These are phyloP conservation scores for Aspergillus leporis DNA, from an alignment of 495 filamentous ascomycete species.

Conservation along the genomic window DNA sequence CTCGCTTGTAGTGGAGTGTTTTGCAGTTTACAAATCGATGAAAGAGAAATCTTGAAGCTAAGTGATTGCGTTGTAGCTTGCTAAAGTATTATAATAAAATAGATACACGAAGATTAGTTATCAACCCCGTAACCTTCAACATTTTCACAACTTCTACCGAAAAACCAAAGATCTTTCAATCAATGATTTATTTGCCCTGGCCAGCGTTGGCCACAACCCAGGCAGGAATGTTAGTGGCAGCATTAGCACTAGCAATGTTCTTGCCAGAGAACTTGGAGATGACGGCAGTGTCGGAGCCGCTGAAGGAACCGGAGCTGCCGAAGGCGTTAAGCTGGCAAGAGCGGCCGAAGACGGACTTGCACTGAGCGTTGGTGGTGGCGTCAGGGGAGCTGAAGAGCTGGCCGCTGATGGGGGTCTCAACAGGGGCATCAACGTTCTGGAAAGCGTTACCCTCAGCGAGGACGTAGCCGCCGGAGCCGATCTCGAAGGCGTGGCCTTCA, in stretches of 20 bases:
- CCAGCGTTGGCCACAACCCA: slow-evolving; percentile 16
- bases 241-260: slow-evolving; percentile 45
- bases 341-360: slow-evolving; percentile 44
- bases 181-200: slow-evolving; percentile 32
- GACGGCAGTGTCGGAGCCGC: slow-evolving; percentile 39
- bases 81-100: not conserved
- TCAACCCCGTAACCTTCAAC: not conserved
- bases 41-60: not conserved
- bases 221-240: slow-evolving; percentile 33
- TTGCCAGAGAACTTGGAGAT: slow-evolving; percentile 51
- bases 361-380: slow-evolving; percentile 36
- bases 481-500: slow-evolving; percentile 57
- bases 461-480: slow-evolving; percentile 49
- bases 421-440: slow-evolving; percentile 44
- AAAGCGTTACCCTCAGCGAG: slow-evolving; percentile 63
- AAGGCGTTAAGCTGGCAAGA: slow-evolving; percentile 49
- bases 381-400: slow-evolving; percentile 44
- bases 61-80: not conserved
- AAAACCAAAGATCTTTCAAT: not conserved
- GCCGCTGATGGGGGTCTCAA: slow-evolving; percentile 34
- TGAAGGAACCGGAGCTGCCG: slow-evolving; percentile 41
- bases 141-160: not conserved
- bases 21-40: not conserved
- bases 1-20: no score
- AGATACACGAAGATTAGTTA: slow-evolving; percentile 3